Evolutionary conservation across 257 asterid genomes (phyloP).

Genomic region (Solanum piurae): DNA sequence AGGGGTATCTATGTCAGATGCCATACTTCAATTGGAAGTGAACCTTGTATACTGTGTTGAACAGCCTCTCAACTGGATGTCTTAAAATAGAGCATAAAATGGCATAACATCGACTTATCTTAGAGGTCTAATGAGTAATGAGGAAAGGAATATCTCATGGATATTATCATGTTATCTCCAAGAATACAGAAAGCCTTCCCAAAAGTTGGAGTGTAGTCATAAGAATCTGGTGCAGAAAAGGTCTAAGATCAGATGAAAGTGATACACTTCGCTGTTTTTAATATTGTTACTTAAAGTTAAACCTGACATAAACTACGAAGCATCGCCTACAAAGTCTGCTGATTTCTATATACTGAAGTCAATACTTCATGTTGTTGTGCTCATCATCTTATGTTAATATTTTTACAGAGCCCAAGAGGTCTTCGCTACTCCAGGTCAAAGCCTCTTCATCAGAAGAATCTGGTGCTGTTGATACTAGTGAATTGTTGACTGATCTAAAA

Average conservation of each 20-base stretch:
- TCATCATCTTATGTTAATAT: constrained; percentile 1
- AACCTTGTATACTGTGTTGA: background rate
- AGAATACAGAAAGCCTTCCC: background rate
- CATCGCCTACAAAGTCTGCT: background rate
- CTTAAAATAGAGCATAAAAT: background rate
- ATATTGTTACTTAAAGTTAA: background rate
- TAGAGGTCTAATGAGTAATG: background rate
- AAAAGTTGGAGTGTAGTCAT: background rate
- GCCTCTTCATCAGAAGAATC: constrained; percentile 83
- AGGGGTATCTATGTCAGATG: background rate
- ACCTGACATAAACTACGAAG: background rate
- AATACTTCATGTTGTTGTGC: background rate
- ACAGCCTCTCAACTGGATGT: background rate
- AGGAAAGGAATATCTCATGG: background rate
- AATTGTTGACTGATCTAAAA: constrained; percentile 65
- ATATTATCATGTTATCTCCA: background rate
- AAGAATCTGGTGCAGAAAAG: background rate
- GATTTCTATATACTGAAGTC: background rate
- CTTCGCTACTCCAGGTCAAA: constrained; percentile 40
- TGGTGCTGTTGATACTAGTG: constrained; percentile 40
- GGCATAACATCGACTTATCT: background rate
- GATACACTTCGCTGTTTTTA: background rate
- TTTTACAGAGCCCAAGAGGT: constrained; percentile 42
- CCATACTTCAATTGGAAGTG: background rate
- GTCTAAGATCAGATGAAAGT: background rate